Evolutionary conservation across 306 rosid species (phyloP).

Genomic region (Oxytropis ochrocephala): DNA sequence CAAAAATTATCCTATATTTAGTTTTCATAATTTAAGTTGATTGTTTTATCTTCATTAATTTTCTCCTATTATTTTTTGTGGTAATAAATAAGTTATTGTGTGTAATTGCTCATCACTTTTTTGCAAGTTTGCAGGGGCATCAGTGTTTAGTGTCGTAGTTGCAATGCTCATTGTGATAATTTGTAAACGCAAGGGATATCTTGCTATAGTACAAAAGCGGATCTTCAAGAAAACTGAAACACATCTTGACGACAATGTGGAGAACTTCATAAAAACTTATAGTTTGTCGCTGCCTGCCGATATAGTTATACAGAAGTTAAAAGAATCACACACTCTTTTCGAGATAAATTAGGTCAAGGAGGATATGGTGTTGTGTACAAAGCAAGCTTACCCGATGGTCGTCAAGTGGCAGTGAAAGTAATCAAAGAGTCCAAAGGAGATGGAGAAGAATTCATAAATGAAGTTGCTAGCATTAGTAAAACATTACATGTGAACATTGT

Average conservation of each 20-base stretch:
- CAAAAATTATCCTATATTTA: no score
- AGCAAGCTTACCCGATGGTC: conserved; percentile 30
- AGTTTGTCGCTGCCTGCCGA: not conserved
- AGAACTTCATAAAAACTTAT: not conserved
- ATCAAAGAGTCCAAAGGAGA: conserved; percentile 16
- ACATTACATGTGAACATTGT: conserved; percentile 36
- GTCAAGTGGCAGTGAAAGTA: conserved; percentile 32
- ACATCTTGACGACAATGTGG: not conserved
- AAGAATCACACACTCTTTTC: conserved; percentile 26
- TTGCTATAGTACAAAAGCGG: no score
- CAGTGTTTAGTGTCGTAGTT: not conserved
- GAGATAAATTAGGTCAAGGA: conserved; percentile 26
- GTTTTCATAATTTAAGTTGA: not conserved
- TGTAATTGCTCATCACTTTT: not conserved
- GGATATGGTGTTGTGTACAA: conserved; percentile 40
- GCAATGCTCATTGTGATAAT: not conserved
- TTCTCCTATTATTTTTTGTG: not conserved
- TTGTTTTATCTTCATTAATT: no score
- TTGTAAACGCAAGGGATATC: not conserved
- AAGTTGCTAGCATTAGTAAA: conserved; percentile 40
- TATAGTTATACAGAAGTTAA: conserved; percentile 18
- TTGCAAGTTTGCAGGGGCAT: not conserved
- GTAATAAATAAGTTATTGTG: not conserved
- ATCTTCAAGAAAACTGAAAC: not conserved
- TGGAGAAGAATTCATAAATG: conserved; percentile 44